Percentiles rank a stretch among this genome's conserved stretches.
These are phyloP conservation scores for Nigrospora sphaerica DNA, from an alignment of 2,329 filamentous ascomycete species.

Conservation along the genomic window DNA sequence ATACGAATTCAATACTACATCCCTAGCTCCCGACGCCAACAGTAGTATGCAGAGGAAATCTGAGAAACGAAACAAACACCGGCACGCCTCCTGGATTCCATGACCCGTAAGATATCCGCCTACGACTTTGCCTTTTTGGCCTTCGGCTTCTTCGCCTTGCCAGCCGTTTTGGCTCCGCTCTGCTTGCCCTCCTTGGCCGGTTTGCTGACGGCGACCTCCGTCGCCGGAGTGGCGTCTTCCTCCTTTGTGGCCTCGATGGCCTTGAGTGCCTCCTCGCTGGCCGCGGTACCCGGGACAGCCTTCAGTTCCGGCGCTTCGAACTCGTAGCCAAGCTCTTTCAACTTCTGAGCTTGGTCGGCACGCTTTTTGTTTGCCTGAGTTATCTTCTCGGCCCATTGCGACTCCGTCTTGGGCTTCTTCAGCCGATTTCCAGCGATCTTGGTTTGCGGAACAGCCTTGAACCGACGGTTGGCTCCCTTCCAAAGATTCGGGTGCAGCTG, in stretches of 20 bases:
- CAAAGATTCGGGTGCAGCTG: slow-evolving; percentile 77
- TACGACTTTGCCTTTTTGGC: slow-evolving; percentile 32
- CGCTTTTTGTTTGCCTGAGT: slow-evolving; percentile 66
- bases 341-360: slow-evolving; percentile 60
- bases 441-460: slow-evolving; percentile 83
- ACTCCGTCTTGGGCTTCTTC: slow-evolving; percentile 64
- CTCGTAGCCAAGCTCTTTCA: slow-evolving; percentile 78
- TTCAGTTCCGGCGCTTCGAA: slow-evolving; percentile 70
- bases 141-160: slow-evolving; percentile 26
- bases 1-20: no score
- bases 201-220: slow-evolving; percentile 18
- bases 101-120: slow-evolving; percentile 6
- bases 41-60: no score
- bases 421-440: slow-evolving; percentile 74
- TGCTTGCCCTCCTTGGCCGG: slow-evolving; percentile 23
- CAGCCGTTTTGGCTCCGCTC: slow-evolving; percentile 12
- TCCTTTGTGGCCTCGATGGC: slow-evolving; percentile 28
- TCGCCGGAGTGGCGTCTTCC: slow-evolving; percentile 11
- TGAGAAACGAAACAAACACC: no score
- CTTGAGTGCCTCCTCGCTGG: slow-evolving; percentile 25
- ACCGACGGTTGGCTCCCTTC: slow-evolving; percentile 84
- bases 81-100: no score
- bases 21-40: no score
- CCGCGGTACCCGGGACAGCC: slow-evolving; percentile 27
- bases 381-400: slow-evolving; percentile 72